A percentile compares a stretch with the other conserved stretches of the same genome.
Evolutionary conservation across 345 rosid genomes (phyloP).

Genomic region (Brassica cretica): DNA sequence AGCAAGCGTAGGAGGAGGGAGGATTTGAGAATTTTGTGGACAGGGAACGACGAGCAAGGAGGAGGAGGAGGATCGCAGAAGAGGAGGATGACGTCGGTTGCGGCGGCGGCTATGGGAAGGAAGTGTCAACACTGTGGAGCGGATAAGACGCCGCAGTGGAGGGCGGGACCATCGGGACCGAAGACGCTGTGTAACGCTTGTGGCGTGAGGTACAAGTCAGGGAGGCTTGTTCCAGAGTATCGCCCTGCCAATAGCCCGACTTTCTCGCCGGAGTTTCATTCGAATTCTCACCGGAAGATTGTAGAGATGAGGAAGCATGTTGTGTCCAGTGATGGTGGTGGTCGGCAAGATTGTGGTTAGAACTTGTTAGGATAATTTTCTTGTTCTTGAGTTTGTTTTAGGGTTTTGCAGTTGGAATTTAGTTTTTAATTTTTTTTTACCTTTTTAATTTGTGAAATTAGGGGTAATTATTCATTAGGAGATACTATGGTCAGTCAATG

Average conservation of each 20-base stretch:
- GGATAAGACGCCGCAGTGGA: constrained; percentile 91
- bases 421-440: neutral
- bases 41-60: constrained; percentile 25
- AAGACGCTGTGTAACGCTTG: constrained; percentile 89
- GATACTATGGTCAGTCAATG: constrained; percentile 33
- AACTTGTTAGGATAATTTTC: constrained; percentile 29
- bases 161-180: constrained; percentile 78
- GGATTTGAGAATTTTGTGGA: constrained; percentile 37
- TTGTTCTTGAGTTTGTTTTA: constrained; percentile 29
- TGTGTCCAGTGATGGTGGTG: constrained; percentile 41
- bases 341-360: constrained; percentile 51
- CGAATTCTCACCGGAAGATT: constrained; percentile 82
- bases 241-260: constrained; percentile 82
- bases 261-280: constrained; percentile 59
- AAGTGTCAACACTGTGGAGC: constrained; percentile 82
- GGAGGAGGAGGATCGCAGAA: constrained; percentile 20
- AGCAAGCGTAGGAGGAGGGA: constrained; percentile 56
- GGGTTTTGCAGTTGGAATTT: constrained; percentile 41
- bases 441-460: constrained; percentile 30
- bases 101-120: constrained; percentile 49
- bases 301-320: constrained; percentile 75
- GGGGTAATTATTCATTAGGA: constrained; percentile 43
- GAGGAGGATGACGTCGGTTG: constrained; percentile 34
- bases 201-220: constrained; percentile 85
- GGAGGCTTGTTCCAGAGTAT: constrained; percentile 80